A percentile compares a stretch with the other conserved stretches of the same genome.
phyloP scores from a whole-genome alignment of 1,139 yeast species.

The Hyphopichia buzzinii region DNA sequence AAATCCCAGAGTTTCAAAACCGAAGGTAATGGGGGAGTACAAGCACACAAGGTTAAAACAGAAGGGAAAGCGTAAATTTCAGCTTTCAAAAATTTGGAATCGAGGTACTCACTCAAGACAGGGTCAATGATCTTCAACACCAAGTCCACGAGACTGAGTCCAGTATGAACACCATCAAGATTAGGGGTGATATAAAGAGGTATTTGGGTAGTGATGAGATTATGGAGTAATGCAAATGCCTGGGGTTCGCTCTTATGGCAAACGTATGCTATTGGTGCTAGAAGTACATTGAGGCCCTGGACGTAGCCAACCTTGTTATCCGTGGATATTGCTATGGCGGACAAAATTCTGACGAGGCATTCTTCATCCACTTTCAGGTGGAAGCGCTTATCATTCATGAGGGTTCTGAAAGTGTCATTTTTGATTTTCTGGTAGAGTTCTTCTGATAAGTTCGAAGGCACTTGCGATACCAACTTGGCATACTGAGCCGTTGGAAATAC shows the following conservation, averaged over 20 bases:
- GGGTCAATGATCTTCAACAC: conserved; percentile 75
- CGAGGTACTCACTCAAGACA: conserved; percentile 57
- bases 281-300: conserved; percentile 86
- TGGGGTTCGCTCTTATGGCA: conserved; percentile 78
- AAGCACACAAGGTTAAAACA: conserved; percentile 81
- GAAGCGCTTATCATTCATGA: conserved; percentile 71
- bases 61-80: conserved; percentile 90
- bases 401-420: conserved; percentile 84
- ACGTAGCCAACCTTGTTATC: conserved; percentile 57
- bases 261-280: conserved; percentile 81
- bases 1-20: conserved; percentile 87
- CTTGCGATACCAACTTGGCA: conserved; percentile 50
- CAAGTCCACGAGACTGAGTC: conserved; percentile 63
- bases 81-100: conserved; percentile 67
- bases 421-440: conserved; percentile 67
- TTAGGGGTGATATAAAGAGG: conserved; percentile 81
- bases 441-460: conserved; percentile 45
- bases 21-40: conserved; percentile 81
- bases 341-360: conserved; percentile 64
- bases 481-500: conserved; percentile 58
- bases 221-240: conserved; percentile 71
- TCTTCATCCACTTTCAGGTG: conserved; percentile 67
- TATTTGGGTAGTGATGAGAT: conserved; percentile 57
- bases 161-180: conserved; percentile 81
- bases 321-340: conserved; percentile 62